These are phyloP conservation scores for Rosa rugosa DNA, from an alignment of 306 rosid genomes.

Conservation along the genomic window DNA sequence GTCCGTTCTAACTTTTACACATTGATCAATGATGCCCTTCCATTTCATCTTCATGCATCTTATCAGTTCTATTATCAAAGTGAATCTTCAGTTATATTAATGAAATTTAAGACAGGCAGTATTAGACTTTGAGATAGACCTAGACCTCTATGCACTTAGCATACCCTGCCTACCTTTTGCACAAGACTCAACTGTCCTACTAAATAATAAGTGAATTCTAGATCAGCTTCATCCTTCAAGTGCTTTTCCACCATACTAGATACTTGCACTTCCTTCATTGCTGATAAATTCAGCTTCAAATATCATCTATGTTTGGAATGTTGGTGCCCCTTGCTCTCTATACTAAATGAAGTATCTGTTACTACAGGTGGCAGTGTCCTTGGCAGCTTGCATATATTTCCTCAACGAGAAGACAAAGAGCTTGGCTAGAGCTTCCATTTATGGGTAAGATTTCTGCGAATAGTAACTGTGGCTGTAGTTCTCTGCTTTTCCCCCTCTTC, in stretches of 20 bases:
- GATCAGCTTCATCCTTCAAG: background rate
- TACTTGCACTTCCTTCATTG: background rate
- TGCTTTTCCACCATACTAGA: background rate
- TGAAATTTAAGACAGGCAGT: background rate
- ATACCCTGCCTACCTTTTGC: background rate
- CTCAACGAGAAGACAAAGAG: slow-evolving; percentile 94
- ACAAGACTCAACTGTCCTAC: background rate
- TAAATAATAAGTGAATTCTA: background rate
- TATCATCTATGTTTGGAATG: background rate
- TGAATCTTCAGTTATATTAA: background rate
- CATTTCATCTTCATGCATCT: background rate
- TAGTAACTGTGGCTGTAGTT: slow-evolving; percentile 15
- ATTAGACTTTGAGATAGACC: background rate
- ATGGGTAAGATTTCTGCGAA: slow-evolving; percentile 55
- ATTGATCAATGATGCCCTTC: background rate
- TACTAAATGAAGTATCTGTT: slow-evolving; percentile 6
- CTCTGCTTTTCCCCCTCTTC: background rate
- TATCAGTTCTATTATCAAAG: background rate
- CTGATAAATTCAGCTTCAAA: background rate
- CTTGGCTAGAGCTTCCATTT: slow-evolving; percentile 72
- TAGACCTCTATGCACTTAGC: background rate
- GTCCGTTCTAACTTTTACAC: slow-evolving; percentile 46
- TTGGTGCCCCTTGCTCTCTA: background rate
- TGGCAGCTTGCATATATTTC: slow-evolving; percentile 96
- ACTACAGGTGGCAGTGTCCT: slow-evolving; percentile 83